Conservation (phyloP, 1,284 basidiomycete genomes). For the Stygiomarasmius scandens region DNA sequence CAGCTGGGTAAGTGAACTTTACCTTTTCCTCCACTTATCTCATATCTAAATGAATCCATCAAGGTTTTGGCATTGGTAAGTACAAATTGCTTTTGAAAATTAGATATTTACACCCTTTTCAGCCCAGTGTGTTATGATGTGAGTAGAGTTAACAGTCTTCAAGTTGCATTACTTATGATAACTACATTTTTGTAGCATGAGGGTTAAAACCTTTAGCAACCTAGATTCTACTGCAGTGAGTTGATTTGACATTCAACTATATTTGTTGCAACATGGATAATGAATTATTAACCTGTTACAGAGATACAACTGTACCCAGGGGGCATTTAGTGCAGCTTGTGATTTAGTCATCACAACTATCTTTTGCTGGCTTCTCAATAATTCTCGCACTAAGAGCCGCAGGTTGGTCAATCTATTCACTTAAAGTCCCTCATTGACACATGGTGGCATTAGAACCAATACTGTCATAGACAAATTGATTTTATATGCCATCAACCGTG, state of each 20-base stretch:
- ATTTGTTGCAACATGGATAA: neutral
- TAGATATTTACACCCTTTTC: neutral
- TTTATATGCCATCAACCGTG: constrained; percentile 6
- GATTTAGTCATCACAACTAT: constrained; percentile 4
- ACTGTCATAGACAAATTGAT: constrained; percentile 8
- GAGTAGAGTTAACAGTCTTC: neutral
- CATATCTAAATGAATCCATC: neutral
- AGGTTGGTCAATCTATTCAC: neutral
- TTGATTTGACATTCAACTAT: neutral
- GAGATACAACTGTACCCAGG: neutral
- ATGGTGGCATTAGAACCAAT: constrained; percentile 3
- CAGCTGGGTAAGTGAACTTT: neutral
- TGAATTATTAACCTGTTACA: neutral
- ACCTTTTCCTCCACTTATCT: neutral
- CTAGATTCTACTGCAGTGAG: neutral
- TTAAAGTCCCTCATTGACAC: neutral
- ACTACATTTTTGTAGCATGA: neutral
- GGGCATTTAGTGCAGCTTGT: neutral
- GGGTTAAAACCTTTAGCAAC: neutral
- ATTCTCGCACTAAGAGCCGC: neutral
- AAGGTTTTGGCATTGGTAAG: constrained; percentile 4
- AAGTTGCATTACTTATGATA: neutral
- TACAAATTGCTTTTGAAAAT: neutral
- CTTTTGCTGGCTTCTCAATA: constrained; percentile 1
- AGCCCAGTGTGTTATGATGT: constrained; percentile 7